Evolutionary conservation across 1,139 yeast genomes (phyloP).

Genomic region (Candida sanyaensis): DNA sequence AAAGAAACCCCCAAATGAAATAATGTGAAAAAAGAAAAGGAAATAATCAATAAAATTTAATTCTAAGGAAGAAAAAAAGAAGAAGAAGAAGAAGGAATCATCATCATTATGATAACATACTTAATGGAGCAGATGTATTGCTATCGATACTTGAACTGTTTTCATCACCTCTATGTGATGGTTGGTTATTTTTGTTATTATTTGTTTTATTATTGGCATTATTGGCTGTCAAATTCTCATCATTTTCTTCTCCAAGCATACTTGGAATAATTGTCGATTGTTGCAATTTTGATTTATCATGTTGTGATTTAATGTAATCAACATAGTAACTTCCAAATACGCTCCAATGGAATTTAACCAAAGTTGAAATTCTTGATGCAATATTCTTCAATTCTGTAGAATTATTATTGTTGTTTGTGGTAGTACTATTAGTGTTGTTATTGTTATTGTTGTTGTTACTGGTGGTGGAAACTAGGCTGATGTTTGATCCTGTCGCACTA

Average conservation of each 20-base stretch:
- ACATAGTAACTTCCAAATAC: slow-evolving; percentile 63
- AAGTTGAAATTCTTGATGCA: slow-evolving; percentile 53
- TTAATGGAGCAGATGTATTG: slow-evolving; percentile 14
- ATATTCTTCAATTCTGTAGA: slow-evolving; percentile 47
- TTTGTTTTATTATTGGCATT: slow-evolving; percentile 2
- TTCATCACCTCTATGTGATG: slow-evolving; percentile 3
- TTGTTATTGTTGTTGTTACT: neutral
- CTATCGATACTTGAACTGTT: slow-evolving; percentile 9
- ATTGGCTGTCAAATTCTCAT: slow-evolving; percentile 1
- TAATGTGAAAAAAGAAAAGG: neutral
- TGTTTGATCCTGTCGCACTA: neutral
- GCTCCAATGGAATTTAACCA: slow-evolving; percentile 71
- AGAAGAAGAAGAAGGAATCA: neutral
- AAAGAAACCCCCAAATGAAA: neutral
- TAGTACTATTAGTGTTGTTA: slow-evolving; percentile 15
- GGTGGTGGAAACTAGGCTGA: neutral
- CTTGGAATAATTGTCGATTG: slow-evolving; percentile 6
- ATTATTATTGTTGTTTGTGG: slow-evolving; percentile 15
- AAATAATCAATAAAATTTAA: neutral
- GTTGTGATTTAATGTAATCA: slow-evolving; percentile 16
- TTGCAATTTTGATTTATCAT: slow-evolving; percentile 12
- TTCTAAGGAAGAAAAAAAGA: neutral
- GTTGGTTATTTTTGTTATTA: neutral
- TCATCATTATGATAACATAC: slow-evolving; percentile 13
- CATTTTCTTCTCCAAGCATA: slow-evolving; percentile 6